Evolutionary conservation across 495 filamentous ascomycete genomes (phyloP).

Genomic region (Tuber magnatum): DNA sequence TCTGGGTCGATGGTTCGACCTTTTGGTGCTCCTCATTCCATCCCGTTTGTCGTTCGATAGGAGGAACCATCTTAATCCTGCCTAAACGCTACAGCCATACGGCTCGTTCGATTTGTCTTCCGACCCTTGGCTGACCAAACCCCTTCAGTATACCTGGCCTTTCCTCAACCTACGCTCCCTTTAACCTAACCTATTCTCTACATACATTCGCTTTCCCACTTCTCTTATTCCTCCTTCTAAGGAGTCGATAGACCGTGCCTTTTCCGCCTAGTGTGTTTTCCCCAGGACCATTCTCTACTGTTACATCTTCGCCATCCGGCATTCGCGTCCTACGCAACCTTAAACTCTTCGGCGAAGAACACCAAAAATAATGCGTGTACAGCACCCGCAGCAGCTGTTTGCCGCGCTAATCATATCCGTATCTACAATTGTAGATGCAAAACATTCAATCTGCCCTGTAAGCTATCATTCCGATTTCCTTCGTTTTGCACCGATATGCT

Average conservation of each 20-base stretch:
- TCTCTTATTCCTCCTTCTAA: neutral
- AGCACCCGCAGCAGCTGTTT: slow-evolving; percentile 28
- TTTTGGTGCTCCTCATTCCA: neutral
- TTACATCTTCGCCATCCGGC: neutral
- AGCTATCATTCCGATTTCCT: neutral
- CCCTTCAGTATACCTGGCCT: neutral
- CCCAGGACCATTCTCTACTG: neutral
- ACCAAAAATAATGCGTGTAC: slow-evolving; percentile 19
- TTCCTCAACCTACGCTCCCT: neutral
- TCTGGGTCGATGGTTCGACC: neutral
- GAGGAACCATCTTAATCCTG: neutral
- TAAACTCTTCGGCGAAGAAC: neutral
- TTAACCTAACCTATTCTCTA: neutral
- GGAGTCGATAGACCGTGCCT: neutral
- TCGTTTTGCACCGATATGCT: neutral
- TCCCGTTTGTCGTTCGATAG: neutral
- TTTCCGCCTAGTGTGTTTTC: slow-evolving; percentile 1
- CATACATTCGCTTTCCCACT: neutral
- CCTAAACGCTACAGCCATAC: neutral
- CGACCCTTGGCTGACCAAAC: neutral
- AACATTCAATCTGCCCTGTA: slow-evolving; percentile 26
- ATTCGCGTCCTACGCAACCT: neutral
- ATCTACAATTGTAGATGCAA: slow-evolving; percentile 24
- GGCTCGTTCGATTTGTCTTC: neutral
- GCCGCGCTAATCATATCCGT: slow-evolving; percentile 22